Base-by-base conservation (phyloP, 2,329 filamentous ascomycete genomes). In the Monilinia vaccinii-corymbosi region DNA sequence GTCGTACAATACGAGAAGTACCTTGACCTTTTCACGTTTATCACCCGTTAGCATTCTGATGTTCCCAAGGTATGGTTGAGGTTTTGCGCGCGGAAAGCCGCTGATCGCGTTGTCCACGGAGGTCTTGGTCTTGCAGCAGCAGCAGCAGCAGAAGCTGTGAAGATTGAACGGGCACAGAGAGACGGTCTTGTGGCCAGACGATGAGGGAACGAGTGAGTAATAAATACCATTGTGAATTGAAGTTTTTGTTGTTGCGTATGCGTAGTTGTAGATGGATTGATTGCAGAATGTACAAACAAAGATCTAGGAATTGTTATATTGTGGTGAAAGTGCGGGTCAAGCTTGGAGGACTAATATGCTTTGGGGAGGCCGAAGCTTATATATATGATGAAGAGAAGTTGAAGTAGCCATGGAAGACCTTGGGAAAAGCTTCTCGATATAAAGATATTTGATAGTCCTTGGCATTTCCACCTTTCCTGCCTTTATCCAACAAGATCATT, bases 1-100 rank as follows among this genome's bases (percentile, higher is more conserved):
- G 78, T 97, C 92, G 81, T 97, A 97, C 70, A 96, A 84, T 70
- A 96, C 89, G 73, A 92, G 81, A 74, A 97, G 87, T 78, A 97
- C 89, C 81, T 97, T 97, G 80, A 92, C 92, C 91, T 97, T 70
- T 70, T 70, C 65, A 67, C 65, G 69, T 66, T 65, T 64, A 45
- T 46, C 48, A 45, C 62, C 62, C 58, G 71, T 71, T 62, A 72
- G 70, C 68, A 65, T 68, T 70, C 69, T 70, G 60, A 69, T 66
- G 53, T 64, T 65, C 53, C 67, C 66, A 70, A 70, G 61, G 57
- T 60, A 31, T 67, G 4, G 11, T 50, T 36, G 8, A 40, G 34
- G n/a, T 55, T 55, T 49, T 36, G 38, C 16, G 38, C 21, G 36
- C 38, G 38, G 16, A 60, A 46, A 55, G 49, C 32, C 31, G 36